These are phyloP conservation scores for Phytophthora capsici DNA, from an alignment of 352 stramenopile species.

Conservation along the genomic window DNA sequence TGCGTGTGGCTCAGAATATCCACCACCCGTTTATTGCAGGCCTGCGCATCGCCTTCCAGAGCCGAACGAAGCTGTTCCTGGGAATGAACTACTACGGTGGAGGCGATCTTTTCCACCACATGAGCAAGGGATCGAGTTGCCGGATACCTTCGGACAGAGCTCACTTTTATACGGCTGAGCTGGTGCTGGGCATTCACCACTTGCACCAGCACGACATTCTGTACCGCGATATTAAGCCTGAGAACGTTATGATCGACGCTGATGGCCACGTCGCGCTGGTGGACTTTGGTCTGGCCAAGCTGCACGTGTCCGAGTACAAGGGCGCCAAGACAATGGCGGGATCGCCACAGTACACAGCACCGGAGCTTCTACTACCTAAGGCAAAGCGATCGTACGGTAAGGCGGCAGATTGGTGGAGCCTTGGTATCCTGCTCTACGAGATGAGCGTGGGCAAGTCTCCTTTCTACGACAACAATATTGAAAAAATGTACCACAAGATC, in stretches of 20 bases:
- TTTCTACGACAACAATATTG: conserved; percentile 94
- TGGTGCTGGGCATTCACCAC: conserved; percentile 93
- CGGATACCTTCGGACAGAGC: conserved; percentile 82
- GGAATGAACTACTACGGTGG: conserved; percentile 91
- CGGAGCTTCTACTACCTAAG: conserved; percentile 84
- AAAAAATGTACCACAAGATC: conserved; percentile 95
- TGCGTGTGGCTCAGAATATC: conserved; percentile 89
- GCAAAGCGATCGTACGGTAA: conserved; percentile 90
- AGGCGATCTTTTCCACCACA: conserved; percentile 89
- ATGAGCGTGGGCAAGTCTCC: conserved; percentile 94
- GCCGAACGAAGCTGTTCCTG: conserved; percentile 85
- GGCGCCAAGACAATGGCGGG: conserved; percentile 90
- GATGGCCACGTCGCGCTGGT: conserved; percentile 96
- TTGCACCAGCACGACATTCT: conserved; percentile 95
- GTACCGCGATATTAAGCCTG: conserved; percentile 97
- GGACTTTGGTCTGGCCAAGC: conserved; percentile 95
- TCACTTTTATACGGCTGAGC: conserved; percentile 94
- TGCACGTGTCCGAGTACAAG: conserved; percentile 91
- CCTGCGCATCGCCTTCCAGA: conserved; percentile 89
- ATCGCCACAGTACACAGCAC: conserved; percentile 88
- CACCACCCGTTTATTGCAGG: conserved; percentile 89
- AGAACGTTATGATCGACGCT: conserved; percentile 96
- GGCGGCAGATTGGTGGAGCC: conserved; percentile 89
- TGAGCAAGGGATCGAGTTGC: conserved; percentile 89
- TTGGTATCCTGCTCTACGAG: conserved; percentile 93